Evolutionary conservation across 768 basidiomycete species (phyloP).

Genomic region (Tubosaeta brunneosetosa): DNA sequence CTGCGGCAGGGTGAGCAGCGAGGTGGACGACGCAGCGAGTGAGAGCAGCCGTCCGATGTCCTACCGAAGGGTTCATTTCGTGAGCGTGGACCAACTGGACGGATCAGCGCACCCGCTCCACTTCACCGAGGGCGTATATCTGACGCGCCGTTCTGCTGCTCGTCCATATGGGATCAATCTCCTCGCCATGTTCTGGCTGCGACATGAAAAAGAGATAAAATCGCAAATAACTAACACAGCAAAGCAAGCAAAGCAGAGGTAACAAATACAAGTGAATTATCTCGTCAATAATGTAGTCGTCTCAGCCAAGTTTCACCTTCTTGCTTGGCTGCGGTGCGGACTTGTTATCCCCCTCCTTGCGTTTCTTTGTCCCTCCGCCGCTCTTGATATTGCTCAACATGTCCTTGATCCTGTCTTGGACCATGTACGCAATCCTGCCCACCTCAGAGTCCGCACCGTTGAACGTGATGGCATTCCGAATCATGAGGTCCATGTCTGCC

Average conservation of each 20-base stretch:
- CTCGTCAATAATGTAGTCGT: constrained; percentile 21
- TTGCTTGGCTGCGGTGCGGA: constrained; percentile 59
- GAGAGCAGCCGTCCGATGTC: constrained; percentile 74
- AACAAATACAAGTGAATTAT: constrained; percentile 29
- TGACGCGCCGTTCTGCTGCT: constrained; percentile 78
- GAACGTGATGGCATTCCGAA: constrained; percentile 83
- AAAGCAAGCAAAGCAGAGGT: constrained; percentile 22
- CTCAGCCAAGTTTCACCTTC: constrained; percentile 60
- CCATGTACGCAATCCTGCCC: constrained; percentile 51
- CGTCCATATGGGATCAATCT: constrained; percentile 76
- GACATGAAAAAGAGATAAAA: constrained; percentile 12
- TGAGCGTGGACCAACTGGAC: neutral
- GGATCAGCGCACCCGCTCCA: constrained; percentile 58
- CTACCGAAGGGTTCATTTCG: constrained; percentile 32
- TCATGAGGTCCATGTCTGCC: constrained; percentile 84
- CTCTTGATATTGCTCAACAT: constrained; percentile 41
- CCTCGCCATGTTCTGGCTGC: constrained; percentile 23
- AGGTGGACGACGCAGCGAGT: constrained; percentile 73
- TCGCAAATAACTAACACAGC: neutral
- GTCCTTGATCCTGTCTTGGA: constrained; percentile 52
- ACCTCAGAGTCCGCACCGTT: constrained; percentile 81
- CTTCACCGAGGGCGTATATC: constrained; percentile 74
- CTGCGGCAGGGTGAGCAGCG: constrained; percentile 77
- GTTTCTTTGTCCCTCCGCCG: constrained; percentile 55
- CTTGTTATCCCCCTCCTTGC: constrained; percentile 64